These are phyloP conservation scores for Epichloe amarillans DNA, from an alignment of 2,329 filamentous ascomycete genomes.

Conservation along the genomic window DNA sequence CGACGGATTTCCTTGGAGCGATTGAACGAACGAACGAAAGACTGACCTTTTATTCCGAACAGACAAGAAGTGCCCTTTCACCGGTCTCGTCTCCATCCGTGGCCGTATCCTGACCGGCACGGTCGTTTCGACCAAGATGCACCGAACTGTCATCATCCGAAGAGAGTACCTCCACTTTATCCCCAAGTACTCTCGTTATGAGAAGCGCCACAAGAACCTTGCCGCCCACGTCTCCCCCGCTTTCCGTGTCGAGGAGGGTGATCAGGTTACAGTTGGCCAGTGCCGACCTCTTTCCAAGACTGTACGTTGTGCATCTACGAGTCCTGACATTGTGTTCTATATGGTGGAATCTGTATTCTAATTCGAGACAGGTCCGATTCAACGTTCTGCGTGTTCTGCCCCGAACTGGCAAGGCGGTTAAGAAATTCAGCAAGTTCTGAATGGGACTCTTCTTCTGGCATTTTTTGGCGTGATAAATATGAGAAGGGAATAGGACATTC, in stretches of 20 bases:
- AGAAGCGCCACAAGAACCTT: conserved; percentile 99
- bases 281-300: conserved; percentile 99
- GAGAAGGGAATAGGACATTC: conserved; percentile 24
- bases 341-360: conserved; percentile 7
- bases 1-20: not conserved
- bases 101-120: conserved; percentile 99
- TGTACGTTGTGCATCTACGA: conserved; percentile 48
- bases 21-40: not conserved
- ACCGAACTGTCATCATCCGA: conserved; percentile 98
- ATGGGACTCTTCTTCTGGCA: conserved; percentile 34
- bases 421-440: conserved; percentile 99
- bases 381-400: conserved; percentile 98
- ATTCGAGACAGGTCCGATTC: conserved; percentile 69
- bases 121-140: conserved; percentile 99
- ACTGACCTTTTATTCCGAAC: conserved; percentile 11
- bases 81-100: conserved; percentile 96
- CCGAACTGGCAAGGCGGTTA: conserved; percentile 92
- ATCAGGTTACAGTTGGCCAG: conserved; percentile 98
- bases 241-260: conserved; percentile 99
- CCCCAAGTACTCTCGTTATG: conserved; percentile 99
- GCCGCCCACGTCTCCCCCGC: conserved; percentile 97
- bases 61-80: conserved; percentile 99
- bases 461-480: conserved; percentile 42
- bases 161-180: conserved; percentile 99
- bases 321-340: not conserved